phyloP scores from a whole-genome alignment of 1,139 yeast species.

The Candida neerlandica region DNA sequence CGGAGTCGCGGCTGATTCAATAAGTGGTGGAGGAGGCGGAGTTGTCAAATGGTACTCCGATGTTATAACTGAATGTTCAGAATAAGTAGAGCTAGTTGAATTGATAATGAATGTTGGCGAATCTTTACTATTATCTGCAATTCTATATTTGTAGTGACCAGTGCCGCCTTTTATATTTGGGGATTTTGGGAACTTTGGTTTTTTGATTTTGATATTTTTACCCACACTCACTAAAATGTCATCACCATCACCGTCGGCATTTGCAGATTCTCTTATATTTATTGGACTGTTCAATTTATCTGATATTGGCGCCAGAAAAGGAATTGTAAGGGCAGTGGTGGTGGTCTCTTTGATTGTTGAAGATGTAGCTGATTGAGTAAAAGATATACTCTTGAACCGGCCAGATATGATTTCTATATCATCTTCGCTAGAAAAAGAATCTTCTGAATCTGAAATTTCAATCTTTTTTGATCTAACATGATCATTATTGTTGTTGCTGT shows the following conservation, averaged over 20 bases:
- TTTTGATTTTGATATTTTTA: conserved; percentile 16
- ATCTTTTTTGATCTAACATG: not conserved
- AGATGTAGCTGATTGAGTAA: conserved; percentile 4
- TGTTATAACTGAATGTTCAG: not conserved
- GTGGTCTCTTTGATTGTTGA: conserved; percentile 4
- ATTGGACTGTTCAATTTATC: not conserved
- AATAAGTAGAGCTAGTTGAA: not conserved
- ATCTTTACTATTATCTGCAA: conserved; percentile 5
- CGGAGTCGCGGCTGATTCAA: not conserved
- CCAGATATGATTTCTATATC: conserved; percentile 6
- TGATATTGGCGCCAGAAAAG: conserved; percentile 9
- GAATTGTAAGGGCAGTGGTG: conserved; percentile 4
- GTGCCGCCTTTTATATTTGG: conserved; percentile 12
- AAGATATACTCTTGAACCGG: conserved; percentile 5
- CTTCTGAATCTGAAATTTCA: not conserved
- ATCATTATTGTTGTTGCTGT: not conserved
- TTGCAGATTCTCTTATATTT: not conserved
- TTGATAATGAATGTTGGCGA: conserved; percentile 1
- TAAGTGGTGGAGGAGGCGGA: not conserved
- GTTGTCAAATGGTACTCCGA: conserved; percentile 1
- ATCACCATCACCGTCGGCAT: not conserved
- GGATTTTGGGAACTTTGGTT: conserved; percentile 16
- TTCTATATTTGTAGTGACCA: conserved; percentile 9
- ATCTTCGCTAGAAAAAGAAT: conserved; percentile 1
- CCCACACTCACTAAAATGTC: conserved; percentile 16